Evolutionary conservation across 805 yeast genomes (phyloP), one percentile per base, ranked within the genome.

Genomic region (Saccharomycopsis capsularis): DNA sequence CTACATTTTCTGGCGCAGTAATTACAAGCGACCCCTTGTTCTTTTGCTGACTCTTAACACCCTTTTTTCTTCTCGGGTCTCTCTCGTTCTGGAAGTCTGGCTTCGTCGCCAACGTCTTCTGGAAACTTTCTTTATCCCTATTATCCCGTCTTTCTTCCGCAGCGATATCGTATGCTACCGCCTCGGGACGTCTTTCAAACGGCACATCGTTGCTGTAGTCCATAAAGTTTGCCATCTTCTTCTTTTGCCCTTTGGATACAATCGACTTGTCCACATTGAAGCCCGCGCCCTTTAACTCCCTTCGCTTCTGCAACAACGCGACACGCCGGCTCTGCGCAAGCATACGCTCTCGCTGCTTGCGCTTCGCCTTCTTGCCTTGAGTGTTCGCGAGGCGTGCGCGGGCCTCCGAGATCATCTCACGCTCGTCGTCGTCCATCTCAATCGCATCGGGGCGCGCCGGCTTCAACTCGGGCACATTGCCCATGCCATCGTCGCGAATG

Each of bases 361-460:
- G 67, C 51, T 90, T 86, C 0, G 97, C 96, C 64, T 91, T 91
- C 57, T 90, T 89, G 52, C 98, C 99, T 62, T 85, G 88, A 0
- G 97, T 89, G 58, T 88, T 90, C 11, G 95, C 86, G 55, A 91
- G 68, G 57, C 99, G 75, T 1, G 96, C 95, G 42, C 83, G 75
- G 0, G 99, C 99, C 61, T 93, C 99, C n/a, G 87, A 79, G 5
- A 90, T 64, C 96, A 90, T 88, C 62, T 91, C 97, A 49, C 76
- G 68, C 59, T 91, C 96, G 51, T 87, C 96, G 39, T 88, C 96
- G 50, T 82, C 90, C 72, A 88, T 68, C 24, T 81, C 85, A 13
- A 76, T 81, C 2, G 79, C 78, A 65, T 88, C 95, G 0, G 95
- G 95, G 52, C 77, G 72, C 0, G 96, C 91, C 2, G 87, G 87